A percentile compares a stretch with the other conserved stretches of the same genome.
Evolutionary conservation across 2,329 filamentous ascomycete species (phyloP).

Genomic region (Fusarium euwallaceae): DNA sequence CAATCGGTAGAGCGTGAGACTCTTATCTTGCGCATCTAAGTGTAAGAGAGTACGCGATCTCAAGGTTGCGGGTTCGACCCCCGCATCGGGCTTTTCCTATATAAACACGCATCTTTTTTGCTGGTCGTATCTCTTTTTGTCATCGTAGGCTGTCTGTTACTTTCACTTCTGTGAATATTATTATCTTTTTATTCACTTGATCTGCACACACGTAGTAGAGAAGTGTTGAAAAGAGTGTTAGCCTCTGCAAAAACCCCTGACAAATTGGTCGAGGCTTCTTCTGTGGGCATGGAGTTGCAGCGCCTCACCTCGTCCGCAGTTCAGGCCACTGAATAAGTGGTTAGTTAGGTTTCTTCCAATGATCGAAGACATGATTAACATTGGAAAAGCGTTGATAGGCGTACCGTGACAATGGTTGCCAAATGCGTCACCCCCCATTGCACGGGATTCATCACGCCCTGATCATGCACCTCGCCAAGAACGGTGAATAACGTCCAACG

Average conservation of each 20-base stretch:
- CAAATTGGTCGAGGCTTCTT: neutral
- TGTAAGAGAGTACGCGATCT: constrained; percentile 51
- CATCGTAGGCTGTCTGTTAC: too few species aligned
- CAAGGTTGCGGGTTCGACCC: constrained; percentile 69
- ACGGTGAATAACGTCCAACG: neutral
- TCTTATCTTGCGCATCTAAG: constrained; percentile 56
- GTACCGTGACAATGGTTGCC: neutral
- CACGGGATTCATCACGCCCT: neutral
- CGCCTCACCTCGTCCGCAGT: neutral
- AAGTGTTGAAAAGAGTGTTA: neutral
- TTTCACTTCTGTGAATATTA: neutral
- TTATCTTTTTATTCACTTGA: neutral
- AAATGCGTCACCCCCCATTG: neutral
- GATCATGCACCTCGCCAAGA: neutral
- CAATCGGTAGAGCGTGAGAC: constrained; percentile 72
- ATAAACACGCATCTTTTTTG: neutral
- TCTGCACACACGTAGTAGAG: neutral
- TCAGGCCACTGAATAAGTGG: neutral
- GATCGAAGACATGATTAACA: neutral
- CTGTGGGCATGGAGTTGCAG: neutral
- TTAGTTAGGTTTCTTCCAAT: neutral
- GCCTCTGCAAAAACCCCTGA: neutral
- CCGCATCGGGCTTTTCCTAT: constrained; percentile 52
- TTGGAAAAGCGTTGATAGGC: neutral
- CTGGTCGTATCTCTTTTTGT: neutral